Evolutionary conservation across 2,329 filamentous ascomycete genomes (phyloP), one percentile per base, ranked within the genome.

Genomic region (Microdochium nivale): DNA sequence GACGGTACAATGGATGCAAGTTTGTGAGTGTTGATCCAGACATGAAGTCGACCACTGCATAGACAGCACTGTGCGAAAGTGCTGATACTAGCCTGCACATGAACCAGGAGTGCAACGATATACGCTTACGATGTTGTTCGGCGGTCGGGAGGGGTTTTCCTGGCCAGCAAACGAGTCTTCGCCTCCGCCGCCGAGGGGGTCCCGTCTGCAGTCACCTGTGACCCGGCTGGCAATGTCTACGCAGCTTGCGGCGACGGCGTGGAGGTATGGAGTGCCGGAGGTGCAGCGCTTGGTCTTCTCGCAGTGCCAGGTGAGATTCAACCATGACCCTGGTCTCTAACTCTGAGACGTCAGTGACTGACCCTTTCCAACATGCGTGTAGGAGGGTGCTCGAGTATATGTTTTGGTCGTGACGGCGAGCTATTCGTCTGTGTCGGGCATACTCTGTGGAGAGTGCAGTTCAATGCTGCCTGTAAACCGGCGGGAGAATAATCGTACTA

Each of bases 81-180:
- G 27, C 9, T 55, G 54, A 54, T 27, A 37, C 13, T 16, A 47
- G 1, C 30, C 19, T 5, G 13, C 4, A 16, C n/a, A 7, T 16
- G 13, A 8, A 4, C 5, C 30, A 70, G 67, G 3, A 52, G 63
- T 3, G 65, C 65, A 4, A 65, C 65, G 1, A 71, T 75, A 5
- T 79, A 79, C 49, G 74, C 75, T 0, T 79, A 72, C 50, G 75
- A 80, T 58, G 62, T 80, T 7, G 50, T 67, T 2, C 61, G 51
- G 1, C 64, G 66, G 9, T 58, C 61, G 11, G 67, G 59, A 2
- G 62, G 69, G 2, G 68, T 67, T 0, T 75, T 75, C 49, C 63
- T 81, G 11, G 57, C 59, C 1, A 79, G 80, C 58, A 70, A 70
- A 48, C 72, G 76, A 24, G 59, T 80, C 0, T 82, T 83, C 56